A percentile compares a stretch with the other conserved stretches of the same genome.
Conservation (phyloP, 441 rosid genomes). For the Breynia disticha region DNA sequence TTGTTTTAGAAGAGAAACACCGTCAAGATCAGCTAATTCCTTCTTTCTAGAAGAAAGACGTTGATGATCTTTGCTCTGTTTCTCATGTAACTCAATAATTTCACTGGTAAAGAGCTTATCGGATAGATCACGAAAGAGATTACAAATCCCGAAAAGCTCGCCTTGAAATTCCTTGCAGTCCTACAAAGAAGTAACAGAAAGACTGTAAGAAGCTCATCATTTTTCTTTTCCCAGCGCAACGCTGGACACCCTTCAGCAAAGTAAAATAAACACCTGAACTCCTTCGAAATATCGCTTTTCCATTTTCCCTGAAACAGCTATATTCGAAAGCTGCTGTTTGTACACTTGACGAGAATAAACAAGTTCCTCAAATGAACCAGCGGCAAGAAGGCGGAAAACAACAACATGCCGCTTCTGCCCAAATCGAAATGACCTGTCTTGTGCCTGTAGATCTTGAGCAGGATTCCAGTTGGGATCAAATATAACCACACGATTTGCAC, state of each 20-base stretch:
- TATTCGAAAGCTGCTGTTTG: constrained; percentile 93
- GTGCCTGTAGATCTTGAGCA: constrained; percentile 92
- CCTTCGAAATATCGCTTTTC: constrained; percentile 93
- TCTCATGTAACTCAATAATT: constrained; percentile 49
- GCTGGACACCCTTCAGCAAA: not conserved
- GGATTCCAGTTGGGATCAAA: constrained; percentile 99
- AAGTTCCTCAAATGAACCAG: constrained; percentile 92
- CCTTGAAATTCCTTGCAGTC: constrained; percentile 92
- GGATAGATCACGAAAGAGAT: constrained; percentile 84
- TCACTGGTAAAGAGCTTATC: constrained; percentile 85
- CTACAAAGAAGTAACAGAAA: constrained; percentile 29
- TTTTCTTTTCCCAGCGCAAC: not conserved
- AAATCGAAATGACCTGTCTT: constrained; percentile 91
- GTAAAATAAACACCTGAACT: constrained; percentile 50
- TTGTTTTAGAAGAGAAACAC: constrained; percentile 17
- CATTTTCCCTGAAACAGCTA: constrained; percentile 89
- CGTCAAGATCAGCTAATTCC: constrained; percentile 21
- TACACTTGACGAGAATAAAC: constrained; percentile 89
- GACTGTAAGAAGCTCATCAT: constrained; percentile 2
- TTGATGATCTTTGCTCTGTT: constrained; percentile 25
- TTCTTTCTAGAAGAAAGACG: constrained; percentile 12
- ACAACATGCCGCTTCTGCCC: constrained; percentile 95
- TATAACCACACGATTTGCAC: constrained; percentile 92
- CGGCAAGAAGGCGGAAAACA: constrained; percentile 87
- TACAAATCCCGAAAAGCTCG: constrained; percentile 87